These are phyloP conservation scores for Penicillium waksmanii DNA, from an alignment of 495 filamentous ascomycete species.

Conservation along the genomic window DNA sequence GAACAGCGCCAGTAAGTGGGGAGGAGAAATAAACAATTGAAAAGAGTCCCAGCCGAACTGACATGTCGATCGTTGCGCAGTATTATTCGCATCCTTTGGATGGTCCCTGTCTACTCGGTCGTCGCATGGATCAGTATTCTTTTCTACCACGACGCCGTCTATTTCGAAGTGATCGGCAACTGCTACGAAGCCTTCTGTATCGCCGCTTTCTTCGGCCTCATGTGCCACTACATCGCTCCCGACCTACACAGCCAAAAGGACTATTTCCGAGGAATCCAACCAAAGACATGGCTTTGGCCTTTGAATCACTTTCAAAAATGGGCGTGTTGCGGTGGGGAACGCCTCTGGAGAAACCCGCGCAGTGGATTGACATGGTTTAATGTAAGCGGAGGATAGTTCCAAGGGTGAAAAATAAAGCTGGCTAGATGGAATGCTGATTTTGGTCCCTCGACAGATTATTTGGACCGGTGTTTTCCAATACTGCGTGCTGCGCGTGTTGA, in stretches of 20 bases:
- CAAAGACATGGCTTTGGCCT: conserved; percentile 77
- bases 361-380: conserved; percentile 96
- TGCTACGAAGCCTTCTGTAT: conserved; percentile 95
- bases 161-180: conserved; percentile 79
- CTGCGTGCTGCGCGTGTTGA: conserved; percentile 82
- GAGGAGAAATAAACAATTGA: not conserved
- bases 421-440: not conserved
- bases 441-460: conserved; percentile 58
- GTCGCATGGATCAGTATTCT: conserved; percentile 77
- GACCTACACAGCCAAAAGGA: conserved; percentile 84
- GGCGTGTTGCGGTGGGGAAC: conserved; percentile 66
- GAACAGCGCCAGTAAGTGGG: conserved; percentile 78
- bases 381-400: conserved; percentile 36
- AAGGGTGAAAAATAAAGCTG: conserved; percentile 8
- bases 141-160: conserved; percentile 80
- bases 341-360: conserved; percentile 69
- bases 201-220: conserved; percentile 84
- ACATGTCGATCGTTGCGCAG: conserved; percentile 49
- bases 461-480: conserved; percentile 91
- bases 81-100: conserved; percentile 89
- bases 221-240: conserved; percentile 83
- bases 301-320: conserved; percentile 65
- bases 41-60: conserved; percentile 1
- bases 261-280: conserved; percentile 73
- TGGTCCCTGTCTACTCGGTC: conserved; percentile 84